Evolutionary conservation across 352 stramenopile genomes (phyloP).

Genomic region (Phytophthora nicotianae): DNA sequence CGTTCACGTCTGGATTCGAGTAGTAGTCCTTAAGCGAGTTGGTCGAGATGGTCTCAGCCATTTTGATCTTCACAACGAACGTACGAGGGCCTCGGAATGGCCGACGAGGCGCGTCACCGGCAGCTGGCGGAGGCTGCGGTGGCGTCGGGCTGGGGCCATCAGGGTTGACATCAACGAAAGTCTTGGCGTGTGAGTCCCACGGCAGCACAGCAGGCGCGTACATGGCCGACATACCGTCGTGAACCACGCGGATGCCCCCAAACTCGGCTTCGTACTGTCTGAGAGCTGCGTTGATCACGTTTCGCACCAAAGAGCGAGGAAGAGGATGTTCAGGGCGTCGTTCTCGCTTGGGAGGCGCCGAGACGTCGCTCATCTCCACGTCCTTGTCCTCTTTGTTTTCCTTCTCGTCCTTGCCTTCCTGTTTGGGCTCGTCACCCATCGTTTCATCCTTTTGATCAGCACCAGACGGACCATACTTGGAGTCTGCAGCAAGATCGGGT

Average conservation of each 20-base stretch:
- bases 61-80: constrained; percentile 77
- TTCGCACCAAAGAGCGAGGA: constrained; percentile 55
- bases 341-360: constrained; percentile 29
- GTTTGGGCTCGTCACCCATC: constrained; percentile 41
- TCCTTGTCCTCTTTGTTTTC: constrained; percentile 41
- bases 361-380: constrained; percentile 51
- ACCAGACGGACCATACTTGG: constrained; percentile 56
- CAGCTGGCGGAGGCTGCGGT: constrained; percentile 23
- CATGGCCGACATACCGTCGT: constrained; percentile 68
- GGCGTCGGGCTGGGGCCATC: constrained; percentile 35
- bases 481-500: constrained; percentile 36
- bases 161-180: constrained; percentile 59
- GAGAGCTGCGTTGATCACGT: constrained; percentile 65
- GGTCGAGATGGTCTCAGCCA: constrained; percentile 63
- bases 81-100: constrained; percentile 43
- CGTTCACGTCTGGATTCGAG: constrained; percentile 59
- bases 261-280: constrained; percentile 61
- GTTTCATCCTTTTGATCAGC: constrained; percentile 48
- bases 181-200: constrained; percentile 50
- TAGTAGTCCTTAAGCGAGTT: constrained; percentile 54
- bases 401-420: constrained; percentile 41
- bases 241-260: constrained; percentile 56
- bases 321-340: constrained; percentile 39
- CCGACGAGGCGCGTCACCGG: constrained; percentile 31
- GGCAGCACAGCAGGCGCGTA: constrained; percentile 58